Evolutionary conservation across 495 filamentous ascomycete species (phyloP).

Genomic region (Annulohypoxylon bovei): DNA sequence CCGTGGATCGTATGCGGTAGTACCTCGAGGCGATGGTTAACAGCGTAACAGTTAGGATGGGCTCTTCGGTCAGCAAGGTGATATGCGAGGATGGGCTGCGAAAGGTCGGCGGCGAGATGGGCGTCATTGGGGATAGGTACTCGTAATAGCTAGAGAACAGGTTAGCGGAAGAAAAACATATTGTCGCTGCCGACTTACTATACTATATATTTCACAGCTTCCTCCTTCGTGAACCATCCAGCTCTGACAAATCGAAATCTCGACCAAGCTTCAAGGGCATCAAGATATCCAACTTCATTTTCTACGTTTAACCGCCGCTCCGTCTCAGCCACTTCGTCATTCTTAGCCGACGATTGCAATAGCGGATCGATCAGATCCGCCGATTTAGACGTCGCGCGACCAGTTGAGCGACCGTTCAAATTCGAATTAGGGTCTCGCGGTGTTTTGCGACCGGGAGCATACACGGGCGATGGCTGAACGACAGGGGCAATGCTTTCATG

Average conservation of each 20-base stretch:
- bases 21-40: slow-evolving; percentile 92
- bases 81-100: slow-evolving; percentile 76
- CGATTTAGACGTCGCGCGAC: slow-evolving; percentile 36
- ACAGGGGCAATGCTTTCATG: slow-evolving; percentile 41
- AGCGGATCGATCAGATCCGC: slow-evolving; percentile 47
- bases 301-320: slow-evolving; percentile 48
- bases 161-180: slow-evolving; percentile 31
- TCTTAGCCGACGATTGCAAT: slow-evolving; percentile 36
- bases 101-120: slow-evolving; percentile 87
- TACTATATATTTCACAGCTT: slow-evolving; percentile 90
- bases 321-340: slow-evolving; percentile 49
- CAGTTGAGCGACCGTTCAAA: slow-evolving; percentile 30
- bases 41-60: slow-evolving; percentile 88
- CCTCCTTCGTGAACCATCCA: slow-evolving; percentile 94
- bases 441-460: slow-evolving; percentile 37
- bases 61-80: slow-evolving; percentile 85
- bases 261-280: slow-evolving; percentile 86
- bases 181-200: slow-evolving; percentile 67
- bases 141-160: slow-evolving; percentile 76
- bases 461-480: slow-evolving; percentile 41
- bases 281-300: slow-evolving; percentile 62
- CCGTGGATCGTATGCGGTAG: slow-evolving; percentile 78
- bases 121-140: slow-evolving; percentile 88
- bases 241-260: slow-evolving; percentile 91
- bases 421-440: slow-evolving; percentile 30